Percentiles rank a stretch among this genome's conserved stretches.
phyloP scores from a whole-genome alignment of 345 rosid species.

The Citrus mangshanensis region DNA sequence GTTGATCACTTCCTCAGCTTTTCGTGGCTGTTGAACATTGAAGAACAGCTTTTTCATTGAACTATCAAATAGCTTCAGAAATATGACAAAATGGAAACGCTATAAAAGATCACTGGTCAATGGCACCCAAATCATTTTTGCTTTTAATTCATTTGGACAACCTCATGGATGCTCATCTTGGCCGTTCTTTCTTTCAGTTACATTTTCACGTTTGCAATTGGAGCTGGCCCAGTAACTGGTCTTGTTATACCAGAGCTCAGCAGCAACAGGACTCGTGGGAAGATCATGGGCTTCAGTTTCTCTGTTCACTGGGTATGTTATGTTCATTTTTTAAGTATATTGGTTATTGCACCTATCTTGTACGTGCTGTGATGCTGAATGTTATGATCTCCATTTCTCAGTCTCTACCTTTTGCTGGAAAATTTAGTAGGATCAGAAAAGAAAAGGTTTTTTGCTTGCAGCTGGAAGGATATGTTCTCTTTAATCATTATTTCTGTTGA shows the following conservation, averaged over 20 bases:
- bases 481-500: not conserved
- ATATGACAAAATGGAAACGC: not conserved
- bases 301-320: slow-evolving; percentile 74
- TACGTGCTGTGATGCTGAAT: not conserved
- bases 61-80: not conserved
- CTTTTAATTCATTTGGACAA: not conserved
- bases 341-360: not conserved
- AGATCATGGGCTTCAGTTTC: slow-evolving; percentile 71
- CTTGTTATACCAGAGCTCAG: slow-evolving; percentile 75
- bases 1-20: not conserved
- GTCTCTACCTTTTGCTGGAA: not conserved
- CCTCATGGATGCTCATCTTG: not conserved
- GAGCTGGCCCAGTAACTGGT: slow-evolving; percentile 82
- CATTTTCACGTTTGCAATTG: slow-evolving; percentile 63
- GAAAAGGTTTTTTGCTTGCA: not conserved
- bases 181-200: slow-evolving; percentile 37
- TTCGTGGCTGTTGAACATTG: not conserved
- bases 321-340: not conserved
- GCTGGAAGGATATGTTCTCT: not conserved
- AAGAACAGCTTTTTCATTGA: not conserved
- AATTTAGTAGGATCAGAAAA: not conserved
- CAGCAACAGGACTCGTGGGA: slow-evolving; percentile 64
- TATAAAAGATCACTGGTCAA: not conserved
- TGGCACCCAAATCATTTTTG: not conserved
- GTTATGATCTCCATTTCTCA: not conserved